A percentile compares a stretch with the other conserved stretches of the same genome.
phyloP scores from a whole-genome alignment of 2,329 filamentous ascomycete genomes.

The Colletotrichum orchidophilum region DNA sequence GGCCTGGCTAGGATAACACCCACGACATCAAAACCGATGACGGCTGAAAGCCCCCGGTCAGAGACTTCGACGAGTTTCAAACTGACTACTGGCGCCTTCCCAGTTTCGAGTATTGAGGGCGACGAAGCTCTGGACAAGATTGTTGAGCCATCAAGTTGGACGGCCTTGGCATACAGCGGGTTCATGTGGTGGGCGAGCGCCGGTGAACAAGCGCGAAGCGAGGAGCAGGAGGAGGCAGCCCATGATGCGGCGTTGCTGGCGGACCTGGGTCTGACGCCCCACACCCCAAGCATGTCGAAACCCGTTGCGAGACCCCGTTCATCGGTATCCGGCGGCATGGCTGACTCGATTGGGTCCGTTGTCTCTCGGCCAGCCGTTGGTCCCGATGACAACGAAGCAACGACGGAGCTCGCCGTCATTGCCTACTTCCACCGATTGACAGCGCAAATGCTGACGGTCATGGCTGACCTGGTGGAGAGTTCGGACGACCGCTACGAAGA shows the following conservation, averaged over 20 bases:
- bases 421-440: conserved; percentile 85
- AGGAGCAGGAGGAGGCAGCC: conserved; percentile 66
- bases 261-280: conserved; percentile 48
- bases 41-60: conserved; percentile 39
- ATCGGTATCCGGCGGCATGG: conserved; percentile 46
- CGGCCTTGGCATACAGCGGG: conserved; percentile 79
- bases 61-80: conserved; percentile 37
- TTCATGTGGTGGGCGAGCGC: conserved; percentile 94
- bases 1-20: conserved; percentile 64
- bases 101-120: conserved; percentile 43
- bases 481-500: conserved; percentile 57
- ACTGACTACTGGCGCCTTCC: conserved; percentile 32
- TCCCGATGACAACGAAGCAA: conserved; percentile 52
- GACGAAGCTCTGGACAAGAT: conserved; percentile 64
- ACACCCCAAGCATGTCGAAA: conserved; percentile 41
- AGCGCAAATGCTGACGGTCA: conserved; percentile 67
- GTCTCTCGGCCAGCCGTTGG: conserved; percentile 38
- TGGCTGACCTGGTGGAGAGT: conserved; percentile 68
- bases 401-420: conserved; percentile 75
- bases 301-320: conserved; percentile 35
- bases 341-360: conserved; percentile 57
- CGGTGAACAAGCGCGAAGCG: conserved; percentile 73
- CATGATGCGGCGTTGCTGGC: conserved; percentile 66
- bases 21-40: conserved; percentile 17
- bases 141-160: conserved; percentile 73